Evolutionary conservation across 352 stramenopile species (phyloP).

Genomic region (Pythium phragmiticola): DNA sequence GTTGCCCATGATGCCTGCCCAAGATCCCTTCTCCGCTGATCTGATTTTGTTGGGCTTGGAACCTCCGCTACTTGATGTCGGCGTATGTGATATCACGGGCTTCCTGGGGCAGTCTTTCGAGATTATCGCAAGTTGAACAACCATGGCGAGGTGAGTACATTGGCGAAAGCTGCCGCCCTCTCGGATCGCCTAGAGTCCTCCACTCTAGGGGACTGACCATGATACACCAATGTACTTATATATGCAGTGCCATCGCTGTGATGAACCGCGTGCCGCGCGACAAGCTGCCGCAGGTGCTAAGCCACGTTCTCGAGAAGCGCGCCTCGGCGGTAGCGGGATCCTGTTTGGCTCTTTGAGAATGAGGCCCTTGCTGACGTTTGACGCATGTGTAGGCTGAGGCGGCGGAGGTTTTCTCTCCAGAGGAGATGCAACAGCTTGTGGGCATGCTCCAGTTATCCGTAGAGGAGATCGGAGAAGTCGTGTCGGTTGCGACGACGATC

Average conservation of each 20-base stretch:
- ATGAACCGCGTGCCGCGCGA: constrained; percentile 50
- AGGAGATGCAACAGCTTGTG: constrained; percentile 47
- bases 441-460: constrained; percentile 43
- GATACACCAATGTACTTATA: not conserved
- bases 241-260: not conserved
- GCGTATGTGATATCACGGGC: not conserved
- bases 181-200: not conserved
- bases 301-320: constrained; percentile 59
- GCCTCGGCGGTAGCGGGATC: not conserved
- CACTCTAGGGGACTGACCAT: no score
- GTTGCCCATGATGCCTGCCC: constrained; percentile 47
- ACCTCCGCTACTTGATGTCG: not conserved
- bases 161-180: not conserved
- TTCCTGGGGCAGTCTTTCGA: not conserved
- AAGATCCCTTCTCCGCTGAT: not conserved
- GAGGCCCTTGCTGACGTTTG: not conserved
- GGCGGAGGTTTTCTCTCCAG: constrained; percentile 38
- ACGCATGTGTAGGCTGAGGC: constrained; percentile 7
- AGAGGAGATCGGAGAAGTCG: constrained; percentile 40
- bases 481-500: constrained; percentile 30
- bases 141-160: not conserved
- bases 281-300: constrained; percentile 49
- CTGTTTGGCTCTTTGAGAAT: not conserved
- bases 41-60: not conserved
- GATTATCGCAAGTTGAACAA: not conserved